Conservation (phyloP, 2,329 filamentous ascomycete genomes). For the Hirsutella minnesotensis region DNA sequence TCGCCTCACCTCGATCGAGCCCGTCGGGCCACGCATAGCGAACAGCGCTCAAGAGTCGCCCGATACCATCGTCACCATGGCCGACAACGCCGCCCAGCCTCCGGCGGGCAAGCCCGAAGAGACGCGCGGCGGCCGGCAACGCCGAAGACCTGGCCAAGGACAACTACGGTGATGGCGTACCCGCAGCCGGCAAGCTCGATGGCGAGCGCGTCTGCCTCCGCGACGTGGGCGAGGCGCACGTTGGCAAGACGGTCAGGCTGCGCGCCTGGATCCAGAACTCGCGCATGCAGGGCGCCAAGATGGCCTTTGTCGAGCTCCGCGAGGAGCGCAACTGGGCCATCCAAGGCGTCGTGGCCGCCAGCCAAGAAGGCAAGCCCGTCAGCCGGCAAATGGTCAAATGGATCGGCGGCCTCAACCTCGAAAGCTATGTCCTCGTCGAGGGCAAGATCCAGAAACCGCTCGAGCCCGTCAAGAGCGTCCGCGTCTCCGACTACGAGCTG, state of each 20-base stretch:
- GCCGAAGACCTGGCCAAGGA: slow-evolving; percentile 59
- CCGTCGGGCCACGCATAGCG: too few relatives aligned
- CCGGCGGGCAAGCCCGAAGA: not conserved
- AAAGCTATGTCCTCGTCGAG: slow-evolving; percentile 75
- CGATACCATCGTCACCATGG: too few relatives aligned
- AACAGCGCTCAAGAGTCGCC: too few relatives aligned
- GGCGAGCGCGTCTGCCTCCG: slow-evolving; percentile 48
- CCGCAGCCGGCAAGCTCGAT: slow-evolving; percentile 30
- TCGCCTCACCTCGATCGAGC: too few relatives aligned
- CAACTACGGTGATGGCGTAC: slow-evolving; percentile 65
- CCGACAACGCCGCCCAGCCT: slow-evolving; percentile 3
- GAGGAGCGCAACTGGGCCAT: slow-evolving; percentile 65
- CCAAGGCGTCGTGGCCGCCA: slow-evolving; percentile 63
- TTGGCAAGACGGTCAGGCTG: slow-evolving; percentile 62
- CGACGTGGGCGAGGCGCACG: slow-evolving; percentile 49
- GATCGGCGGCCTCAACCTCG: slow-evolving; percentile 59
- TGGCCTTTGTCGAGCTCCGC: slow-evolving; percentile 79
- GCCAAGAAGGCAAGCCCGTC: slow-evolving; percentile 53
- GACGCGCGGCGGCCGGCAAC: slow-evolving; percentile 44
- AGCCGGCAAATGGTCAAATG: slow-evolving; percentile 94
- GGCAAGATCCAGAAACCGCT: slow-evolving; percentile 70
- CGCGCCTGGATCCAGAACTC: slow-evolving; percentile 79
- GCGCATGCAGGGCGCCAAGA: slow-evolving; percentile 79
- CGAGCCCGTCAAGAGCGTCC: slow-evolving; percentile 80
- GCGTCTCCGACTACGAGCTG: slow-evolving; percentile 69